Base-by-base conservation (phyloP, 129 eudicot genomes). In the Saposhnikovia divaricata region DNA sequence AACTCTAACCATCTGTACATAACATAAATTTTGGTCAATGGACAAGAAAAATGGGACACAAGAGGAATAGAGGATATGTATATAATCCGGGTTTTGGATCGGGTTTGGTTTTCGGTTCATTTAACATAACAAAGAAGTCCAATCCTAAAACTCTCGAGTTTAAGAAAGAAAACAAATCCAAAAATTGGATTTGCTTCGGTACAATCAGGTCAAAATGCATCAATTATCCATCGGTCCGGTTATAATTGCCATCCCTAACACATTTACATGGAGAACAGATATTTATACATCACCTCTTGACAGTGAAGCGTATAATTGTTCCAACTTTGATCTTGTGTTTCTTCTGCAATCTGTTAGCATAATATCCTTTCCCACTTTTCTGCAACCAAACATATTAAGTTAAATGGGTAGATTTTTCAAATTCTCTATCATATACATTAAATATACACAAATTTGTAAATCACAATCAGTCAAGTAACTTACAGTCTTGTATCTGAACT, bases 321-420 rank as follows among this genome's bases (percentile, higher is more conserved):
- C 90, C 98, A 69, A 87, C 87, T 81, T 87, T 87, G 47, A 94
- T 89, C 82, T 74, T 91, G 85, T 95, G 98, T 25, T 84, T 86
- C 84, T 86, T 95, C 45, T 92, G 68, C 9, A 72, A 31, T 13
- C 51, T 81, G 87, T 97, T 92, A 51, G 73, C 84, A 74, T 77
- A 95, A 9, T 80, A 66, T 82, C 88, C 94, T 73, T 86, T 81
- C 0, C 87, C 96, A 81, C 87, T 83, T 87, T 86, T 95, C 98
- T 95, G 91, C 77, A 85, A 87, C 77, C 87, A 68, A 43, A 74
- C 63, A 38, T 78, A 44, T 65, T 27, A 11, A 68, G 73, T 68
- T 66, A 3, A 31, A 68, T 4, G 3, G 1, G 19, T 0, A 14
- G 47, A 65, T 78, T 16, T 40, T 9, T 77, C 15, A 6, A 9